These are phyloP conservation scores for Lecanicillium sp. DNA, from an alignment of 2,329 filamentous ascomycete genomes.

Conservation along the genomic window DNA sequence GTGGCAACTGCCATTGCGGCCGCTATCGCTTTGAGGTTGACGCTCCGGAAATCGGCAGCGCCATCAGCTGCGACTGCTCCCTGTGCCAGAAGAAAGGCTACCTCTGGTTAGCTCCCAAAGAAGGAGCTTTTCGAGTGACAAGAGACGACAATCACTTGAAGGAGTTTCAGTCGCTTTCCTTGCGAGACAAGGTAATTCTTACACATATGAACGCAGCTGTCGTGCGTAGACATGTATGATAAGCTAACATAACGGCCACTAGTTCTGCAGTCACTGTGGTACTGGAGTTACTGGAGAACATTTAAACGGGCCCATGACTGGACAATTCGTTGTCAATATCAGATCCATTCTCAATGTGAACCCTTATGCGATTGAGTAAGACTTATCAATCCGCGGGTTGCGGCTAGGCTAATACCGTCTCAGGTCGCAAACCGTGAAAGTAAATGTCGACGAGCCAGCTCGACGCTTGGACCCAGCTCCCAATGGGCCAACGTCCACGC, in stretches of 20 bases:
- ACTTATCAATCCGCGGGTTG: no score
- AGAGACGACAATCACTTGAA: constrained; percentile 14
- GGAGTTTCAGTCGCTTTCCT: neutral
- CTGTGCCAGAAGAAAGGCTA: constrained; percentile 26
- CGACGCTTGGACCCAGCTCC: neutral
- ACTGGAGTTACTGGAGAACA: constrained; percentile 23
- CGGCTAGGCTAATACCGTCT: no score
- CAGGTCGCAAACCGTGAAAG: neutral
- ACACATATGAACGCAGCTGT: neutral
- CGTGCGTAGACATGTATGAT: neutral
- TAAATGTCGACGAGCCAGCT: neutral
- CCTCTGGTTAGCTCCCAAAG: constrained; percentile 19
- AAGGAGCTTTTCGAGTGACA: constrained; percentile 11
- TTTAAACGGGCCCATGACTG: constrained; percentile 17
- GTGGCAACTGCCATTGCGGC: constrained; percentile 28
- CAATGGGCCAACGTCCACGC: neutral
- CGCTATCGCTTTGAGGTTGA: constrained; percentile 22
- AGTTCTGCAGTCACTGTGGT: constrained; percentile 26
- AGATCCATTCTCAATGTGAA: constrained; percentile 20
- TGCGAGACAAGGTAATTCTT: neutral
- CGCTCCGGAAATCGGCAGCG: constrained; percentile 7
- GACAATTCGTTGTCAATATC: constrained; percentile 21
- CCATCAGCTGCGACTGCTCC: constrained; percentile 20
- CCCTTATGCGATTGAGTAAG: constrained; percentile 21
- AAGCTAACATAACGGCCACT: no score